Evolutionary conservation across 306 rosid species (phyloP).

Genomic region (Senna tora): DNA sequence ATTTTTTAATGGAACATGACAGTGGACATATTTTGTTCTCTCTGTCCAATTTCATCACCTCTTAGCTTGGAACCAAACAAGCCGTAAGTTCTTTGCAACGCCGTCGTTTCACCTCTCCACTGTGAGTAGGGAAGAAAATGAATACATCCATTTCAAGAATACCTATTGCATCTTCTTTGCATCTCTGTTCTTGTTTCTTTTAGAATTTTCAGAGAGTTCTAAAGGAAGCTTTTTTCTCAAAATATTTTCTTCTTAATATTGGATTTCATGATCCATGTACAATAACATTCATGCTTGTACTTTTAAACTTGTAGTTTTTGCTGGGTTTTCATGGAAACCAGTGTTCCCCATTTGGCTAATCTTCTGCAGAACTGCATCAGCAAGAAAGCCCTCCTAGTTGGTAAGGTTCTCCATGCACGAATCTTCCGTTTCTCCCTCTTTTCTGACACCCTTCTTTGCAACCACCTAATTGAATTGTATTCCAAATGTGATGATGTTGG

Average conservation of each 20-base stretch:
- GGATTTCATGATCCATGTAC: not conserved
- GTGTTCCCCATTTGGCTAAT: slow-evolving; percentile 42
- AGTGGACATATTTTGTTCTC: no score
- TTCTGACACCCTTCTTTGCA: slow-evolving; percentile 57
- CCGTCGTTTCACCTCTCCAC: no score
- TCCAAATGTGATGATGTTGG: slow-evolving; percentile 52
- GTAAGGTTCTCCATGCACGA: slow-evolving; percentile 60
- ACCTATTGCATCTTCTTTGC: not conserved
- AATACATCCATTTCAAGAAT: not conserved
- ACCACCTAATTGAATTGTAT: slow-evolving; percentile 62
- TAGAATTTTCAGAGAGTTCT: not conserved
- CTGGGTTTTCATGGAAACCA: slow-evolving; percentile 37
- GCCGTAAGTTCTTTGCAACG: no score
- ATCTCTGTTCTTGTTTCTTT: not conserved
- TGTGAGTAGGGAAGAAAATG: no score
- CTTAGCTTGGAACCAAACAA: no score
- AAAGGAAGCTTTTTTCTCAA: not conserved
- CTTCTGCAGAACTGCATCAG: slow-evolving; percentile 62
- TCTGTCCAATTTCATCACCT: no score
- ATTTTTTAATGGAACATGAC: no score
- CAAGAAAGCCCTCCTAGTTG: slow-evolving; percentile 49
- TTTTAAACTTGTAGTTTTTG: not conserved
- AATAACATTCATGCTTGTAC: not conserved
- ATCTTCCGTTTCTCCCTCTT: slow-evolving; percentile 46
- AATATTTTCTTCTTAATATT: not conserved